Percentiles rank a stretch among this genome's conserved stretches.
These are phyloP conservation scores for Sesbania bispinosa DNA, from an alignment of 306 rosid species.

Conservation along the genomic window DNA sequence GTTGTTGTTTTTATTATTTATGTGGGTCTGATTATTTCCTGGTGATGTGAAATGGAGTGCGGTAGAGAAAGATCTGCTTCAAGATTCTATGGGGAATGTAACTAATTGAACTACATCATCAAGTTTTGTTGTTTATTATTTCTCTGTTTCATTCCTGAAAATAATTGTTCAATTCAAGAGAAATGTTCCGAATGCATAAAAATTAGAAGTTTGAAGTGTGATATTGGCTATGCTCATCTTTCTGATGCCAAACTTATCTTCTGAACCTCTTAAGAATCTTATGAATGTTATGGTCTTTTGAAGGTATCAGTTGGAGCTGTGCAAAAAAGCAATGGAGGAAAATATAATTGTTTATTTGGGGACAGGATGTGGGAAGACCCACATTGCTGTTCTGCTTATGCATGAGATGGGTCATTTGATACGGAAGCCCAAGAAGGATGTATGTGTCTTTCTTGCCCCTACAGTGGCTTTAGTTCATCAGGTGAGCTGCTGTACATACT, in stretches of 20 bases:
- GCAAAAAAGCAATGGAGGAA: constrained; percentile 84
- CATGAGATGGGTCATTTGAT: constrained; percentile 71
- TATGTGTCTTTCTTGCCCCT: constrained; percentile 90
- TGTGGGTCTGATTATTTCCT: background rate
- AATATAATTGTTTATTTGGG: constrained; percentile 83
- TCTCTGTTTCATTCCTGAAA: background rate
- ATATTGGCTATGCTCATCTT: constrained; percentile 2
- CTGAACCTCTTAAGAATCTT: background rate
- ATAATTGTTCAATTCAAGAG: background rate
- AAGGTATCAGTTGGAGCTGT: constrained; percentile 85
- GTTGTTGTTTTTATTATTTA: background rate
- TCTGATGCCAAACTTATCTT: background rate
- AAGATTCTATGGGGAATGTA: no score
- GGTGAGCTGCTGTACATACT: constrained; percentile 45
- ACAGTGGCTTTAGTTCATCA: constrained; percentile 88
- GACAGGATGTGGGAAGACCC: constrained; percentile 97
- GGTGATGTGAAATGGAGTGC: no score
- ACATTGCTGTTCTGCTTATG: constrained; percentile 81
- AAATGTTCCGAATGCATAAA: background rate
- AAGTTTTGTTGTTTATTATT: background rate
- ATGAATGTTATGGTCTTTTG: constrained; percentile 24
- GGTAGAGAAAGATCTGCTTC: no score
- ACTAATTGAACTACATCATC: background rate
- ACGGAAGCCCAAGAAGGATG: constrained; percentile 55
- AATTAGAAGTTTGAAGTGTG: background rate